phyloP scores from a whole-genome alignment of 1,139 yeast genomes.

The Pichiaceae sp. region DNA sequence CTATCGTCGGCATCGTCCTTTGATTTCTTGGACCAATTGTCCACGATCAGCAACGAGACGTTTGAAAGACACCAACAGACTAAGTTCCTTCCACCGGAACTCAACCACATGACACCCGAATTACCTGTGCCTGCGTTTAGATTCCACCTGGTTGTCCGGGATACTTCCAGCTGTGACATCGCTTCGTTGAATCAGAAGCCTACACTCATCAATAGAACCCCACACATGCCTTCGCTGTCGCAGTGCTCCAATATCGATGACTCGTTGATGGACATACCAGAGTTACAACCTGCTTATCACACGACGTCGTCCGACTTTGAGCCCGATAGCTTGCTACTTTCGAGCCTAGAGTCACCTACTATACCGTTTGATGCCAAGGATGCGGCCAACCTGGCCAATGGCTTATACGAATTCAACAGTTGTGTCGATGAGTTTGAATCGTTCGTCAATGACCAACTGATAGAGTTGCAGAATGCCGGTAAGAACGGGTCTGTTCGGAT shows the following conservation, averaged over 20 bases:
- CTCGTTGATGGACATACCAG: neutral
- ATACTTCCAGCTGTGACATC: conserved; percentile 1
- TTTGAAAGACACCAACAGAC: conserved; percentile 6
- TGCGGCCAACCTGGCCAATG: conserved; percentile 1
- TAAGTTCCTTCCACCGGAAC: conserved; percentile 17
- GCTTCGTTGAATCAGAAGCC: neutral
- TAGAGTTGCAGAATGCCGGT: neutral
- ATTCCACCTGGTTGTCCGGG: conserved; percentile 17
- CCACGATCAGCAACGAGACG: conserved; percentile 4
- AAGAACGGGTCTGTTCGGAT: too few species aligned
- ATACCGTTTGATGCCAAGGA: neutral
- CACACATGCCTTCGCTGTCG: neutral
- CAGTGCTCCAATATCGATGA: too few species aligned
- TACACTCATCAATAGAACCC: neutral
- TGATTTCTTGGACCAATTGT: conserved; percentile 9
- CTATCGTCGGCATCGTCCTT: conserved; percentile 17
- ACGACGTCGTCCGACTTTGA: neutral
- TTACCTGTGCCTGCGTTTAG: conserved; percentile 12
- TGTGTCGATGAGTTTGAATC: conserved; percentile 3
- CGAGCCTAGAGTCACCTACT: neutral
- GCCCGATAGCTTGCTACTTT: neutral
- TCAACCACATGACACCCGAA: conserved; percentile 13
- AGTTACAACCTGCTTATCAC: neutral
- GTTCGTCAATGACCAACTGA: conserved; percentile 1
- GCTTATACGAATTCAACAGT: conserved; percentile 3